Evolutionary conservation across 345 rosid species (phyloP).

Genomic region (Anacardium occidentale): DNA sequence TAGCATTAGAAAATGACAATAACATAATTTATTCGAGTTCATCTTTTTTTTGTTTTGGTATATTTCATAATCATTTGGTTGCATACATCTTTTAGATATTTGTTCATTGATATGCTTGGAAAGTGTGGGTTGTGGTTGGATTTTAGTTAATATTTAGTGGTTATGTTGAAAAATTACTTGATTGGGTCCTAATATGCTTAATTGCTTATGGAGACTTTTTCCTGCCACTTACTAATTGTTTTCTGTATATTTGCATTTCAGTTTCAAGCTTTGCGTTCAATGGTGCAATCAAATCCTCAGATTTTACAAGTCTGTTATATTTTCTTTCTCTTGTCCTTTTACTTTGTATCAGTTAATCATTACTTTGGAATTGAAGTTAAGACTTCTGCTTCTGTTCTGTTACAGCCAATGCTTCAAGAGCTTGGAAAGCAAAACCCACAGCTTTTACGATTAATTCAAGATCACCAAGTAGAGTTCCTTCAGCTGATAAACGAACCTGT

Average conservation of each 20-base stretch:
- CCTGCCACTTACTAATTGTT: not conserved
- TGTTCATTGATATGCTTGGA: not conserved
- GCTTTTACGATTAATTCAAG: constrained; percentile 83
- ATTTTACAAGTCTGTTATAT: constrained; percentile 67
- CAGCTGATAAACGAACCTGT: constrained; percentile 89
- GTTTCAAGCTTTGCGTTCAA: constrained; percentile 91
- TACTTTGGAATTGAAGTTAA: constrained; percentile 7
- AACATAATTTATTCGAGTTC: too few relatives aligned
- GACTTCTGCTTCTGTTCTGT: constrained; percentile 25
- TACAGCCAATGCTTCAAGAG: constrained; percentile 99
- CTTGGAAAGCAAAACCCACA: constrained; percentile 99
- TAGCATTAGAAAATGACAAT: not conserved
- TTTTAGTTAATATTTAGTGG: not conserved
- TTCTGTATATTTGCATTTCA: constrained; percentile 25
- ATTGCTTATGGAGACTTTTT: not conserved
- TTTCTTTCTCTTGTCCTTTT: not conserved
- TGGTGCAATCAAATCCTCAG: constrained; percentile 97
- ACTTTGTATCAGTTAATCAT: not conserved
- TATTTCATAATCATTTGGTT: too few relatives aligned
- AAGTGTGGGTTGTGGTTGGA: not conserved
- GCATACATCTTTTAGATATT: not conserved
- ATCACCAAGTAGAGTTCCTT: constrained; percentile 91
- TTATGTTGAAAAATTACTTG: constrained; percentile 1
- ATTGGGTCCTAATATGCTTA: not conserved
- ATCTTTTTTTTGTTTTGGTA: too few relatives aligned